phyloP scores from a whole-genome alignment of 2,329 filamentous ascomycete species.

The Botrytis medusae region DNA sequence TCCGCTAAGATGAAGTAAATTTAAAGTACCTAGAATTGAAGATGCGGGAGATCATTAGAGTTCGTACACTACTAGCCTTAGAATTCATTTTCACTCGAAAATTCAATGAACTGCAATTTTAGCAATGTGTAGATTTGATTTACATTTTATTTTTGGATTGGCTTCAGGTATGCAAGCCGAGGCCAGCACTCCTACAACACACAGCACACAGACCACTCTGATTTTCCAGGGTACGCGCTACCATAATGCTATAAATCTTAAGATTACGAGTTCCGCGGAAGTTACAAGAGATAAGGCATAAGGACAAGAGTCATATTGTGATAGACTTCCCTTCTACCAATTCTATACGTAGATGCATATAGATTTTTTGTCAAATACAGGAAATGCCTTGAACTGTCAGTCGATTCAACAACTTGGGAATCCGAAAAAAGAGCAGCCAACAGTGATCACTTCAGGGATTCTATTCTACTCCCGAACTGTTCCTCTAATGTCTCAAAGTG shows the following conservation, averaged over 20 bases:
- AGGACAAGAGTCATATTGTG: neutral
- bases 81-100: neutral
- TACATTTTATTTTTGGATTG: neutral
- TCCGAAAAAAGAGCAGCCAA: neutral
- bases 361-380: neutral
- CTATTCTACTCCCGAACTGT: neutral
- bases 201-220: neutral
- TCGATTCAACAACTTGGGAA: neutral
- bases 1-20: neutral
- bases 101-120: neutral
- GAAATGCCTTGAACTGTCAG: neutral
- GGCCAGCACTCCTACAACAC: neutral
- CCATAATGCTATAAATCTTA: neutral
- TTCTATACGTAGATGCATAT: neutral
- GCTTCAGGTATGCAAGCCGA: neutral
- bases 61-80: neutral
- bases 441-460: neutral
- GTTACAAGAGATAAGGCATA: neutral
- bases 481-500: neutral
- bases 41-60: neutral
- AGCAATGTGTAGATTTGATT: neutral
- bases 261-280: neutral
- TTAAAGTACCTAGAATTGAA: neutral
- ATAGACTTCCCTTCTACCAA: neutral
- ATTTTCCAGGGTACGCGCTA: neutral